These are phyloP conservation scores for Cystobasidium onofrii DNA, from an alignment of 768 basidiomycete genomes.

Conservation along the genomic window DNA sequence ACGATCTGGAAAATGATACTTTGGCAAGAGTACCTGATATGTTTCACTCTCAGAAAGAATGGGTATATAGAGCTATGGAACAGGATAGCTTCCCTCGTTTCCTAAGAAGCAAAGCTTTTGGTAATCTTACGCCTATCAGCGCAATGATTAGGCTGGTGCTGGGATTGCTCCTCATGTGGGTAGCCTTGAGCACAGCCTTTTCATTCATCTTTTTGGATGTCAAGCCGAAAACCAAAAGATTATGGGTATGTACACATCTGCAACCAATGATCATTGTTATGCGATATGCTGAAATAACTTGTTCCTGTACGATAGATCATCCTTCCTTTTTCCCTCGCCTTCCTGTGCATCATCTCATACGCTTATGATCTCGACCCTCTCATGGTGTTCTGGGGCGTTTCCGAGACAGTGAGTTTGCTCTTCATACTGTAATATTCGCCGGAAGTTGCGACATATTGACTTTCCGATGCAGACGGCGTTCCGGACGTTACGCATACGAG, in stretches of 20 bases:
- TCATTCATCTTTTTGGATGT: constrained; percentile 89
- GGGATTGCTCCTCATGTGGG: constrained; percentile 82
- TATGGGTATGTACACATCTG: constrained; percentile 68
- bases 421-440: neutral
- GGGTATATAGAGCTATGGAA: constrained; percentile 42
- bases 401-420: constrained; percentile 57
- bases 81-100: constrained; percentile 57
- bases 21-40: constrained; percentile 88
- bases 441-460: neutral
- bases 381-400: constrained; percentile 83
- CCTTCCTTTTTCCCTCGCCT: constrained; percentile 79
- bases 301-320: constrained; percentile 58
- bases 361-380: constrained; percentile 96
- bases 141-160: constrained; percentile 74
- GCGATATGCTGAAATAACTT: neutral
- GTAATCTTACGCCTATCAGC: constrained; percentile 86
- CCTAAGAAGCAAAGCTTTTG: constrained; percentile 93
- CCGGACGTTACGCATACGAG: constrained; percentile 70
- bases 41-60: constrained; percentile 91
- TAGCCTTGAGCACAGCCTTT: constrained; percentile 83
- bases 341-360: constrained; percentile 85
- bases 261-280: too few relatives aligned
- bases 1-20: constrained; percentile 57
- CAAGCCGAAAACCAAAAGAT: constrained; percentile 78
- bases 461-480: constrained; percentile 61